Percentiles rank a stretch among this genome's conserved stretches.
These are phyloP conservation scores for Neopestalotiopsis sp. DNA, from an alignment of 2,329 filamentous ascomycete species.

Conservation along the genomic window DNA sequence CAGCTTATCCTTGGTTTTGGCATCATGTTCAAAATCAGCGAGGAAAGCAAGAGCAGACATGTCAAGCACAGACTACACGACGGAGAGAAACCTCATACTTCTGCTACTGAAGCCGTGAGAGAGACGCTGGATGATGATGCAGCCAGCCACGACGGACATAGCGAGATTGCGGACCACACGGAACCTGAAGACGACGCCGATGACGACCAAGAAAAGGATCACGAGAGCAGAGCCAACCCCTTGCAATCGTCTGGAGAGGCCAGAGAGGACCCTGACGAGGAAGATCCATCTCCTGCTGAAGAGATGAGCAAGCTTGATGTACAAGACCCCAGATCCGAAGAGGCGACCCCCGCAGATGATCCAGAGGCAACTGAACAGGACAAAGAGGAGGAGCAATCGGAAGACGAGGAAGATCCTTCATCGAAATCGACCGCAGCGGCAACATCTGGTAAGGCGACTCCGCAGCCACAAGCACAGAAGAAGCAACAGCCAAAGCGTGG, in stretches of 20 bases:
- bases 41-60: constrained; percentile 83
- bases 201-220: constrained; percentile 30
- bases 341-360: constrained; percentile 6
- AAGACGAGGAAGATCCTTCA: constrained; percentile 40
- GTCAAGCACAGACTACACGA: constrained; percentile 68
- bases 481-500: constrained; percentile 67
- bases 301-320: constrained; percentile 28
- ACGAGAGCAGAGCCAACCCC: constrained; percentile 37
- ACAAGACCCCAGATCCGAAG: constrained; percentile 16
- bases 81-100: constrained; percentile 15
- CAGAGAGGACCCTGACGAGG: constrained; percentile 26
- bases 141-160: constrained; percentile 19
- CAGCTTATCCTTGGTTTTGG: constrained; percentile 88
- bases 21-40: constrained; percentile 85
- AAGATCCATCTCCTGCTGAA: constrained; percentile 27
- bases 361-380: constrained; percentile 23
- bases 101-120: not conserved
- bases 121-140: not conserved
- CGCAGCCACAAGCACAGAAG: constrained; percentile 41
- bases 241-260: constrained; percentile 38
- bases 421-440: constrained; percentile 29
- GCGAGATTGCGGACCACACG: constrained; percentile 30
- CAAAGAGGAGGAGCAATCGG: constrained; percentile 35
- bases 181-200: constrained; percentile 38
- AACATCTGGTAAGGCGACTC: constrained; percentile 29